Evolutionary conservation across 2,329 filamentous ascomycete genomes (phyloP).

Genomic region (Neonectria ditissima): DNA sequence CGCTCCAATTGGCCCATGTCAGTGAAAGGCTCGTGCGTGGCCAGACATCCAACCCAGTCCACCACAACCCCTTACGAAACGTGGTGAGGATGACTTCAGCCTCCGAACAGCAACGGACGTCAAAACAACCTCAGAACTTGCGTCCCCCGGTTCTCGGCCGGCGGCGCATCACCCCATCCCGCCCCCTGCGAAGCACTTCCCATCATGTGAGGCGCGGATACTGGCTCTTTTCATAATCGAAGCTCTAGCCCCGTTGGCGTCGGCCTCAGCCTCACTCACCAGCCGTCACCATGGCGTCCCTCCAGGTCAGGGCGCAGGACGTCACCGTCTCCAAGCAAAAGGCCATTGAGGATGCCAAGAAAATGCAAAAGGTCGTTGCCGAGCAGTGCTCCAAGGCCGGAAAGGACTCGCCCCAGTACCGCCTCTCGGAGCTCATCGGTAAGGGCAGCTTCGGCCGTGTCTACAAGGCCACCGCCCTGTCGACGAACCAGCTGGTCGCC

Average conservation of each 20-base stretch:
- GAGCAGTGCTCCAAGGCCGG: slow-evolving; percentile 71
- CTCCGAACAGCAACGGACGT: slow-evolving; percentile 15
- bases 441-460: slow-evolving; percentile 81
- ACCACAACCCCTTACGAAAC: slow-evolving; percentile 24
- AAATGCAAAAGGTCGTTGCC: slow-evolving; percentile 74
- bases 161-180: slow-evolving; percentile 3
- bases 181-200: slow-evolving; percentile 19
- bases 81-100: slow-evolving; percentile 15
- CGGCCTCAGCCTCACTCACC: slow-evolving; percentile 8
- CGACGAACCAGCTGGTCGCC: slow-evolving; percentile 69
- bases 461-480: slow-evolving; percentile 70
- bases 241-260: slow-evolving; percentile 25
- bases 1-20: slow-evolving; percentile 32
- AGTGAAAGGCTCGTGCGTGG: slow-evolving; percentile 21
- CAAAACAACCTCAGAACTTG: slow-evolving; percentile 30
- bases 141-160: slow-evolving; percentile 18
- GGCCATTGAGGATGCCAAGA: slow-evolving; percentile 75
- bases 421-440: slow-evolving; percentile 78
- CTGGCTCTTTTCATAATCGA: slow-evolving; percentile 12
- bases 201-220: slow-evolving; percentile 36
- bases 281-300: slow-evolving; percentile 52
- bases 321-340: slow-evolving; percentile 65
- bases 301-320: slow-evolving; percentile 57
- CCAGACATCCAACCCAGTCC: slow-evolving; percentile 3
- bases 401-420: slow-evolving; percentile 72